Base-by-base conservation (phyloP, 2,329 filamentous ascomycete genomes). In the Monosporascus sp. region DNA sequence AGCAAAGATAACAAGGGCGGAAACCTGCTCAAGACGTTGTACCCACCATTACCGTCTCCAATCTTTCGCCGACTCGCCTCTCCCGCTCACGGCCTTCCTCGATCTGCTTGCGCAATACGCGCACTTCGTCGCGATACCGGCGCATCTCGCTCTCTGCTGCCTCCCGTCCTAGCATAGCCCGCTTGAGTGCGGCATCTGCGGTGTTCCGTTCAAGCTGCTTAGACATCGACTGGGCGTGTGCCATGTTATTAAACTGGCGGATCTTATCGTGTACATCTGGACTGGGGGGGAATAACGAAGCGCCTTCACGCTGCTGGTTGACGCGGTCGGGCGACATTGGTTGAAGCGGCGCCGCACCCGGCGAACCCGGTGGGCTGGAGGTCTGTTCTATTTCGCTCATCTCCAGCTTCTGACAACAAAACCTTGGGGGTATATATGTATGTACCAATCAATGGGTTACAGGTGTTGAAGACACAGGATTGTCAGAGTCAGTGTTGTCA, bases 71-170 rank as follows among this genome's bases (percentile, higher is more conserved):
- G 0, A 87, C 82, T 60, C 78, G 82, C 59, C 83, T 74, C 68
- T 90, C 86, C 38, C 86, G 74, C 52, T 87, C 83, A 53, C 77
- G 81, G 11, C 82, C 80, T 56, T 90, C 86, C 5, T 88, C 85
- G 15, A 85, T 58, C 50, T 86, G 79, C 56, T 75, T 80, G 53
- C 77, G 76, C 55, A 89, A 66, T 43, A 70, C 64, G 54, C 77
- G 74, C 20, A 72, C 71, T 64, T 90, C 87, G 8, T 89, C 85
- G 55, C 79, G 78, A 62, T 82, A 79, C 43, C 78, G 77, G 57
- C 80, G 78, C 72, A 85, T 77, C 62, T 90, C 86, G n/a, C 72
- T 74, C 71, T 90, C 87, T 14, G 86, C 85, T 70, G 88, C 85
- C 65, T 91, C 87, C 44, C 86, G 78, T 15, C 84, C 86, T 48